Evolutionary conservation across 225 moss, liverwort and hornwort species (phyloP), one percentile per base, ranked within the genome.

Genomic region (Thuidium tamariscinum): DNA sequence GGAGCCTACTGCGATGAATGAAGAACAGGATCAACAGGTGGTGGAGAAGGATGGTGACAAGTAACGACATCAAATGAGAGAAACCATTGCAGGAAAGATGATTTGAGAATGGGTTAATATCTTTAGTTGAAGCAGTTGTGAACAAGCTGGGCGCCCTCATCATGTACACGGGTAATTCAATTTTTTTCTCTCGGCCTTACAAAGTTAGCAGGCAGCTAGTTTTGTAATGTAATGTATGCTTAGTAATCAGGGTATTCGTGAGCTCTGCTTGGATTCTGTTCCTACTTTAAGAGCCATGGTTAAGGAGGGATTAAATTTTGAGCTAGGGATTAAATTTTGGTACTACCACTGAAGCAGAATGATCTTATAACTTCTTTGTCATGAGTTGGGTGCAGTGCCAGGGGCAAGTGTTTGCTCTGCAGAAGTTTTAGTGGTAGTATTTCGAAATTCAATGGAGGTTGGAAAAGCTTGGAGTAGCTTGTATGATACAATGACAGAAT

Each of bases 1-100:
- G 75, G 88, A 88, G 79, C 76, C 69, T 34, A 90, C 83, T 59
- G 62, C 90, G 84, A 85, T 90, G 82, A 93, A 93, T 49, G 91
- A 92, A 63, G 94, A 91, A 74, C 85, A 82, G 30, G 91, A 86
- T 67, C 82, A 89, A 63, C 77, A 68, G 70, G 91, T 91, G 57
- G 73, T 88, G 56, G 95, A 95, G 71, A 88, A 93, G 74, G 90
- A 93, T 79, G 55, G 69, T 41, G 86, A 91, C 74, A 91, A 85
- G 63, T 79, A 81, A 60, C 71, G 63, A 83, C 64, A 68, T 65
- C 46, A n/a, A 83, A 10, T 5, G 17, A 74, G 27, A 9, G 19
- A 61, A 49, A 46, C 49, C 49, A 60, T 74, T 59, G 8, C 76
- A 39, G 32, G 65, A 16, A 54, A 39, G 39, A 37, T 41, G 65